phyloP scores from a whole-genome alignment of 2,329 filamentous ascomycete genomes.

The Macrophomina pseudophaseolina region DNA sequence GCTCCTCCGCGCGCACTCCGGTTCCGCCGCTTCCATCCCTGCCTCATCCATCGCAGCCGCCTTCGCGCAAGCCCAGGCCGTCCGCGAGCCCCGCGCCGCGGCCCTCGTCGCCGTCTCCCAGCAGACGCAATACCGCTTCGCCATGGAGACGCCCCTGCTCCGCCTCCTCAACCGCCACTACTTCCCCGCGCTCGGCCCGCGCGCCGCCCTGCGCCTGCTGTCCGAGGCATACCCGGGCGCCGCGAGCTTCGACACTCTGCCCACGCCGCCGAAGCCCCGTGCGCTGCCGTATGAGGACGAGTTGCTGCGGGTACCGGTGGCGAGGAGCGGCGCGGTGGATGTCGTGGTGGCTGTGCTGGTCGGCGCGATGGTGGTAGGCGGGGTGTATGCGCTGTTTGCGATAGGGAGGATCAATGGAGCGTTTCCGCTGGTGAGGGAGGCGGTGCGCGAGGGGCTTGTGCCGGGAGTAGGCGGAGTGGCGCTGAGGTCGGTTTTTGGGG shows the following conservation, averaged over 20 bases:
- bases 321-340: background rate
- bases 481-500: background rate
- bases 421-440: background rate
- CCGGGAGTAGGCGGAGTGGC: background rate
- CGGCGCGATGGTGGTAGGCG: background rate
- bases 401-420: background rate
- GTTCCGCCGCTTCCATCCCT: background rate
- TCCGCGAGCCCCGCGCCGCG: background rate
- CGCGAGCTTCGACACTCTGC: background rate
- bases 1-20: background rate
- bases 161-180: background rate
- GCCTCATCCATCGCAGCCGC: background rate
- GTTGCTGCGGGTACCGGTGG: background rate
- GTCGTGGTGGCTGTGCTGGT: background rate
- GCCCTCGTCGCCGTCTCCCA: background rate
- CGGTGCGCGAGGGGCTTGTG: background rate
- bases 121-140: background rate
- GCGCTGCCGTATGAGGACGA: constrained; percentile 1
- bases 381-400: background rate
- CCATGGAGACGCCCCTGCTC: constrained; percentile 4
- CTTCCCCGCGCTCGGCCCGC: background rate
- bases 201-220: background rate
- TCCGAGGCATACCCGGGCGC: constrained; percentile 6
- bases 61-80: background rate
- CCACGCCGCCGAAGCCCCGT: background rate